phyloP scores from a whole-genome alignment of 805 yeast species.

The Metschnikowia koreensis region DNA sequence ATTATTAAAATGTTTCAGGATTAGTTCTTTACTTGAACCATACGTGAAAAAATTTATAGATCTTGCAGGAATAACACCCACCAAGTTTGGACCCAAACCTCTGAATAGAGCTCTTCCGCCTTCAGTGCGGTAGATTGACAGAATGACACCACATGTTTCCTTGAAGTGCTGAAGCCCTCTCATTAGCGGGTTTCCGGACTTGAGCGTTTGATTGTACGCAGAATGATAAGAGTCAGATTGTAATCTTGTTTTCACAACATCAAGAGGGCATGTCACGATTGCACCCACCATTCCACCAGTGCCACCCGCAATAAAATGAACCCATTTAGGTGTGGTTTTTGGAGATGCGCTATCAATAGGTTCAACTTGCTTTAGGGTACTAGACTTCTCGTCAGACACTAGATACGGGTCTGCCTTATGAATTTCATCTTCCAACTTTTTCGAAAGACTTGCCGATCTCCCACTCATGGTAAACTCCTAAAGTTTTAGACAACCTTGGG shows the following conservation, averaged over 20 bases:
- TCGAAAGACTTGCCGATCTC: conserved; percentile 13
- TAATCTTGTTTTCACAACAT: conserved; percentile 90
- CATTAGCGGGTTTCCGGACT: conserved; percentile 34
- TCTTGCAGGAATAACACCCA: conserved; percentile 97
- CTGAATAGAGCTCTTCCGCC: conserved; percentile 86
- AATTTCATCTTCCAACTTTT: conserved; percentile 50
- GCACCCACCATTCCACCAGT: conserved; percentile 99
- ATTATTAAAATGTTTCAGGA: conserved; percentile 64
- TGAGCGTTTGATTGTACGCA: conserved; percentile 49
- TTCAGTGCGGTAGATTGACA: conserved; percentile 66
- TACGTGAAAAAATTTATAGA: conserved; percentile 95
- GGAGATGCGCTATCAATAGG: conserved; percentile 18
- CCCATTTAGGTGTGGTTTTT: conserved; percentile 44
- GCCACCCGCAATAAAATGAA: conserved; percentile 88
- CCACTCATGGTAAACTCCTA: conserved; percentile 5
- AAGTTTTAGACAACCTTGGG: not conserved
- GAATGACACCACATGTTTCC: conserved; percentile 76
- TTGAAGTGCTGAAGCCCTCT: conserved; percentile 67
- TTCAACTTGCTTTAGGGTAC: conserved; percentile 46
- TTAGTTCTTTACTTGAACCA: conserved; percentile 82
- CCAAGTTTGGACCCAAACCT: conserved; percentile 94
- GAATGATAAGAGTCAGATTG: conserved; percentile 82
- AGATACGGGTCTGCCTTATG: conserved; percentile 57
- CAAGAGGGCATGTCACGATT: conserved; percentile 88
- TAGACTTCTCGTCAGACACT: conserved; percentile 70